Evolutionary conservation across 225 moss, liverwort and hornwort genomes (phyloP).

Genomic region (Antitrichia curtipendula): DNA sequence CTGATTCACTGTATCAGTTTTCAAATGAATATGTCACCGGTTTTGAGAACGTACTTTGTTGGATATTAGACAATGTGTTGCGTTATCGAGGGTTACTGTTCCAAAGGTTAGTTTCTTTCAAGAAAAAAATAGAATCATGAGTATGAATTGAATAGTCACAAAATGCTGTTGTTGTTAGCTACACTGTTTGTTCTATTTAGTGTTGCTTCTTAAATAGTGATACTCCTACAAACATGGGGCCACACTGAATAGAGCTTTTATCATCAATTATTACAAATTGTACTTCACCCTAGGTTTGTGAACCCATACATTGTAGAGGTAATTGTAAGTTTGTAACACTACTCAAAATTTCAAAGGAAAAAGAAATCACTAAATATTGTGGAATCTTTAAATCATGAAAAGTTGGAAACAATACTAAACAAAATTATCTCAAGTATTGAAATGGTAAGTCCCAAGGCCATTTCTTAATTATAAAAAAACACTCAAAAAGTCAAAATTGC

Average conservation of each 20-base stretch:
- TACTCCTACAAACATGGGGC: background rate
- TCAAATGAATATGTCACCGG: too few species aligned
- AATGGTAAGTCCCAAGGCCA: background rate
- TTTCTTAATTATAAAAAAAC: background rate
- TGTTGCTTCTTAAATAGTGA: background rate
- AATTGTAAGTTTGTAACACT: background rate
- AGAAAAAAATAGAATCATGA: background rate
- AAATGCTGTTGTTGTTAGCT: background rate
- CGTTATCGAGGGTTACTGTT: background rate
- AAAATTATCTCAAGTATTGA: background rate
- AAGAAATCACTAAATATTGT: background rate
- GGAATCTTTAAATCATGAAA: background rate
- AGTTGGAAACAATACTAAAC: too few species aligned
- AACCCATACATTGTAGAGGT: fast-evolving
- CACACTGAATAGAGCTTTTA: background rate
- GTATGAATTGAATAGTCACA: background rate
- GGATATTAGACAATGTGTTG: background rate
- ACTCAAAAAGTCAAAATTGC: background rate
- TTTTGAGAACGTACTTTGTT: background rate
- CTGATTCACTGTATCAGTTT: background rate
- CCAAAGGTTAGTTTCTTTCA: background rate
- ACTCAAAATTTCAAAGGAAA: background rate
- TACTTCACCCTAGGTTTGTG: background rate
- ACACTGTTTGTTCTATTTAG: background rate
- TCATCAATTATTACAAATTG: background rate